Percentiles rank a stretch among this genome's conserved stretches.
Conservation (phyloP, 306 rosid species). For the Fragaria iinumae region DNA sequence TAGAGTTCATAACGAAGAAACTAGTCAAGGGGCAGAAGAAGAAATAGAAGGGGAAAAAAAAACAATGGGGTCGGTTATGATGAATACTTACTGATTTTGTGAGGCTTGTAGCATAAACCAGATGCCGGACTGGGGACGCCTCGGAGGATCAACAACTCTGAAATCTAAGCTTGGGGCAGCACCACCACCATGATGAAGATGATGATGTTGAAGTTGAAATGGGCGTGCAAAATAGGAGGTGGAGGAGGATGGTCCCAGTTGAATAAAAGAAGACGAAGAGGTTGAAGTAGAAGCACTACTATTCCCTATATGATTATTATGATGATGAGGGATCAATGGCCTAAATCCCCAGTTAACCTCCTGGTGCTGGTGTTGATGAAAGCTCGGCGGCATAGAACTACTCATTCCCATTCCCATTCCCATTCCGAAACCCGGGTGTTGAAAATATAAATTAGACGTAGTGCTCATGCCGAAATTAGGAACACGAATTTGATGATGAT, state of each 20-base stretch:
- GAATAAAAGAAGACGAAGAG: constrained; percentile 42
- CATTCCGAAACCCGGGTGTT: constrained; percentile 29
- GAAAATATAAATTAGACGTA: constrained; percentile 35
- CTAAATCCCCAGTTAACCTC: constrained; percentile 65
- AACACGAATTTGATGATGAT: constrained; percentile 6
- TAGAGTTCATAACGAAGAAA: neutral
- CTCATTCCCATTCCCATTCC: constrained; percentile 19
- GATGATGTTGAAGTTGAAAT: constrained; percentile 39
- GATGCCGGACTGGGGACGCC: constrained; percentile 85
- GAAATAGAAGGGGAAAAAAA: neutral
- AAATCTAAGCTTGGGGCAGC: constrained; percentile 64
- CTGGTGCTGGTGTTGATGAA: constrained; percentile 28
- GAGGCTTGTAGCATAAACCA: constrained; percentile 97
- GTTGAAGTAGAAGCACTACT: constrained; percentile 31
- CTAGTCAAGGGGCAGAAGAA: neutral
- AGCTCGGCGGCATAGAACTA: constrained; percentile 32
- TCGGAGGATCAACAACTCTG: constrained; percentile 81
- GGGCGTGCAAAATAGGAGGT: constrained; percentile 41
- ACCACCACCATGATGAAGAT: constrained; percentile 15
- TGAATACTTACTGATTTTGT: constrained; percentile 68
- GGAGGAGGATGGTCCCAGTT: constrained; percentile 31
- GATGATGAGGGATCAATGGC: constrained; percentile 36
- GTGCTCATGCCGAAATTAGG: constrained; percentile 16
- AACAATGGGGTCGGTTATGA: neutral
- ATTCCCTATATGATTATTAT: constrained; percentile 29